Evolutionary conservation across 805 yeast genomes (phyloP), one percentile per base, ranked within the genome.

Genomic region (Barnettozyma californica): DNA sequence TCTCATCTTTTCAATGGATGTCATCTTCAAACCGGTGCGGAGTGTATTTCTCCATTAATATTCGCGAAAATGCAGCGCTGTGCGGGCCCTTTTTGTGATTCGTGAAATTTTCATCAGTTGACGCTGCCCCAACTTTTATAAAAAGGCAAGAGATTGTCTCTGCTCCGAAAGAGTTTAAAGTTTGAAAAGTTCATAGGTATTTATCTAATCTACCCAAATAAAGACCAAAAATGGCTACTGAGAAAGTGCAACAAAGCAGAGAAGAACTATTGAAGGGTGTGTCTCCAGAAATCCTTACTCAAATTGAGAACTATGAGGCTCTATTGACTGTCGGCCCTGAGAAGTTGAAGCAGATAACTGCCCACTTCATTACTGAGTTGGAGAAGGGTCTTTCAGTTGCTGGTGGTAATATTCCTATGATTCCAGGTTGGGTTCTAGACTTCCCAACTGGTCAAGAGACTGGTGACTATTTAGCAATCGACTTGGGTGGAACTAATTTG

Each of bases 401-500:
- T 49, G 92, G 94, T 45, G 95, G 94, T 50, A 84, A 84, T 67
- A 88, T 89, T 62, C 98, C 99, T 53, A 92, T 92, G 98, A 90
- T 85, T 64, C 96, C 96, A 43, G 87, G 95, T 53, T 92, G 97
- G 97, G 97, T 92, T 48, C 74, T 90, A 76, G 95, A 86, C 62
- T 85, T 75, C 74, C 97, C 98, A 56, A 84, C 92, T 44, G 99
- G 99, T 56, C 71, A 81, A 57, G 99, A 92, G 68, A 77, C 76
- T 38, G 99, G 99, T 56, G 83, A 88, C 57, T 92, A 77, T 69
- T 71, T 92, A 65, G 97, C 98, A 46, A 85, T 94, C 52, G 99
- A 92, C 68, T 78, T 92, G 71, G 99, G 99, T 66, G 99, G 99
- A 53, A 92, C 99, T 53, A 92, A 92, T 73, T 77, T 92, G 68